Conservation (phyloP, 2,329 filamentous ascomycete genomes). For the Claviceps sp. region DNA sequence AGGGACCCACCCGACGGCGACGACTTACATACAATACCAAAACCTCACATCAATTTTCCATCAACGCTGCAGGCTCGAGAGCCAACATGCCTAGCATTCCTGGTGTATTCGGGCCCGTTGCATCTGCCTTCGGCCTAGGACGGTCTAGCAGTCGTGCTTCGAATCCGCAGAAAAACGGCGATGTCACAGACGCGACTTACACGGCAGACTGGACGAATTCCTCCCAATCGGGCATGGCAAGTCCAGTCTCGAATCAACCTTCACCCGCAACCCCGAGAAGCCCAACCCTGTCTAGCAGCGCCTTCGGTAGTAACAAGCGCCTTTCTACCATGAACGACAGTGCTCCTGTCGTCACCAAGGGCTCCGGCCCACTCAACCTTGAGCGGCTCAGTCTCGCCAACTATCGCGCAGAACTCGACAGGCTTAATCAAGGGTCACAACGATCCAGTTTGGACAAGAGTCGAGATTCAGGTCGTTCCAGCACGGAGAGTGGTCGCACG, state of each 20-base stretch:
- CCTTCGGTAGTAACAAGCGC: constrained; percentile 10
- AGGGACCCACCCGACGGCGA: too few relatives aligned
- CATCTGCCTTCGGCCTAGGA: constrained; percentile 22
- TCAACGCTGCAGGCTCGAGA: neutral
- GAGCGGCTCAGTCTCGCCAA: constrained; percentile 15
- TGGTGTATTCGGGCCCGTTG: constrained; percentile 17
- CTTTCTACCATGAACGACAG: constrained; percentile 19
- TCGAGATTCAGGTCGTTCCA: constrained; percentile 12
- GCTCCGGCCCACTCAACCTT: constrained; percentile 17
- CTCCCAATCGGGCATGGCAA: constrained; percentile 4
- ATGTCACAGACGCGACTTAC: constrained; percentile 8
- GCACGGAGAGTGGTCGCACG: constrained; percentile 23
- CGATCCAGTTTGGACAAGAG: constrained; percentile 15
- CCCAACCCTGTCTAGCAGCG: constrained; percentile 4
- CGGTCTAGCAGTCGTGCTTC: constrained; percentile 13
- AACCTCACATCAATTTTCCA: neutral
- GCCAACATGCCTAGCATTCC: constrained; percentile 16
- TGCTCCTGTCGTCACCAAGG: constrained; percentile 16
- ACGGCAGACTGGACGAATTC: constrained; percentile 3
- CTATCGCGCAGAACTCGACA: constrained; percentile 9
- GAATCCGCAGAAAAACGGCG: constrained; percentile 7
- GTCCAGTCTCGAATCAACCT: constrained; percentile 4
- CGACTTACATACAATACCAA: neutral
- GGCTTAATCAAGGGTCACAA: constrained; percentile 6
- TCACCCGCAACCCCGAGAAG: constrained; percentile 7